Evolutionary conservation across 108 stramenopile species (phyloP).

Genomic region (Fragilariopsis cylindrus): DNA sequence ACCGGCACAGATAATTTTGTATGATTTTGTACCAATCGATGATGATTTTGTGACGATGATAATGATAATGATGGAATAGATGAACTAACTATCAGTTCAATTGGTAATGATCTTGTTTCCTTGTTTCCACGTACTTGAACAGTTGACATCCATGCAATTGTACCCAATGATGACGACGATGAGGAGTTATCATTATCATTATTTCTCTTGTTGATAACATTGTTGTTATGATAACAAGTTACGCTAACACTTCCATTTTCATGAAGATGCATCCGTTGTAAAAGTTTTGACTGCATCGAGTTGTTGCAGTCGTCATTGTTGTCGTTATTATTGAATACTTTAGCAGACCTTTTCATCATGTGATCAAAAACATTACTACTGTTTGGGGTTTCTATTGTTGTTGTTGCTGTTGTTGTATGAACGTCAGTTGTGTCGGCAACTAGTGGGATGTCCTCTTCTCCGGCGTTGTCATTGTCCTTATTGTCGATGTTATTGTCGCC

Average conservation of each 20-base stretch:
- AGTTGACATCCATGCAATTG: constrained; percentile 39
- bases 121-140: constrained; percentile 23
- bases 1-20: constrained; percentile 68
- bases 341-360: constrained; percentile 60
- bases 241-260: constrained; percentile 12
- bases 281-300: not conserved
- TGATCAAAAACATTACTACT: constrained; percentile 42
- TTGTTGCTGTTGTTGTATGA: not conserved
- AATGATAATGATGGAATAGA: constrained; percentile 24
- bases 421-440: not conserved
- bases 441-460: not conserved
- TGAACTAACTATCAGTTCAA: constrained; percentile 16
- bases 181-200: not conserved
- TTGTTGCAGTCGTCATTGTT: constrained; percentile 23
- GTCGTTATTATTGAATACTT: constrained; percentile 36
- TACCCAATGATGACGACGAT: not conserved
- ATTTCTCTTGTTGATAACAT: not conserved
- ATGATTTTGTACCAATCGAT: constrained; percentile 54
- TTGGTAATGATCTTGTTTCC: not conserved
- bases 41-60: constrained; percentile 14
- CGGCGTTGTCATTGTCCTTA: not conserved
- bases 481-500: not conserved
- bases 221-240: constrained; percentile 18
- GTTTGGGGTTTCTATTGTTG: not conserved
- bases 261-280: constrained; percentile 34